phyloP scores from a whole-genome alignment of 2,329 filamentous ascomycete genomes.

The Aspergillus caelatus region DNA sequence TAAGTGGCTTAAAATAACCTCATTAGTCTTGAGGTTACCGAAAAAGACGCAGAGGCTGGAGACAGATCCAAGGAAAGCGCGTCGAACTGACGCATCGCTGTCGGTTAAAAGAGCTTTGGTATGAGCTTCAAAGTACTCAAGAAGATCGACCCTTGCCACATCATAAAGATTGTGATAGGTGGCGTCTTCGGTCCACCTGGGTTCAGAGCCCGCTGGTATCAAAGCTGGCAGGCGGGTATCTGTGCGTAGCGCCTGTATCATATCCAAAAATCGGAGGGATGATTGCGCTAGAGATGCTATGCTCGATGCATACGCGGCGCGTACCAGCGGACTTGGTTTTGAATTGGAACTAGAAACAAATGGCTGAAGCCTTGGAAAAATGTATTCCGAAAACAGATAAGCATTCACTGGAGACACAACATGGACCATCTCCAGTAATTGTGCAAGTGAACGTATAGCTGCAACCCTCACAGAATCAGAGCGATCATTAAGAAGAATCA shows the following conservation, averaged over 20 bases:
- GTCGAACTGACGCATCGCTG: constrained; percentile 77
- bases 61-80: constrained; percentile 89
- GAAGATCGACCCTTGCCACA: constrained; percentile 77
- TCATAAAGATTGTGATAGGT: constrained; percentile 85
- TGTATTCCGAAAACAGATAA: constrained; percentile 68
- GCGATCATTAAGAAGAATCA: constrained; percentile 78
- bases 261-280: constrained; percentile 81
- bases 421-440: constrained; percentile 81
- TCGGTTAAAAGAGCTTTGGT: constrained; percentile 91
- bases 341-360: constrained; percentile 58
- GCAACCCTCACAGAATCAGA: constrained; percentile 83
- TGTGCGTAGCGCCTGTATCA: constrained; percentile 83
- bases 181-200: constrained; percentile 66
- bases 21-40: constrained; percentile 85
- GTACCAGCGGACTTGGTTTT: constrained; percentile 69
- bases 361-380: constrained; percentile 60
- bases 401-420: constrained; percentile 79
- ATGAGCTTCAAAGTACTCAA: constrained; percentile 82
- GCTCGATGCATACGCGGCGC: constrained; percentile 91
- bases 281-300: constrained; percentile 85
- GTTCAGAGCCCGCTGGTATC: constrained; percentile 75
- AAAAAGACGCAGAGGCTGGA: constrained; percentile 94
- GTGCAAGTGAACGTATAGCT: constrained; percentile 82
- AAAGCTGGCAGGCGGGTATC: constrained; percentile 78
- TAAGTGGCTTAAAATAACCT: constrained; percentile 92